Evolutionary conservation across 1,284 basidiomycete species (phyloP).

Genomic region (Rhodofomes roseus): DNA sequence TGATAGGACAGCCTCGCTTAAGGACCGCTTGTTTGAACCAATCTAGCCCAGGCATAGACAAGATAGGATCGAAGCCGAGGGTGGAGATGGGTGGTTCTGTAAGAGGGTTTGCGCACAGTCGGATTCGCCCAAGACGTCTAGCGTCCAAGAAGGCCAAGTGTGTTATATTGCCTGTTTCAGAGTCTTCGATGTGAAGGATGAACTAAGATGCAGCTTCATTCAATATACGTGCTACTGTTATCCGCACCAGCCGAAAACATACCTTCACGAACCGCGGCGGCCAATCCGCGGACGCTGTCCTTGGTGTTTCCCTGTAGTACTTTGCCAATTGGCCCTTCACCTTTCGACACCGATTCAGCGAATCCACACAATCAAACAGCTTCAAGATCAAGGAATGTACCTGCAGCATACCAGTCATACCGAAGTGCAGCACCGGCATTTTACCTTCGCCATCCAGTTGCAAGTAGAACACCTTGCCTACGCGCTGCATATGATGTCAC

Average conservation of each 20-base stretch:
- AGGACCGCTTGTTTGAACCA: conserved; percentile 50
- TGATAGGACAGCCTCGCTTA: conserved; percentile 70
- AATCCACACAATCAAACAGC: not conserved
- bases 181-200: conserved; percentile 49
- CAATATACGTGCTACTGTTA: not conserved
- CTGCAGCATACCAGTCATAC: conserved; percentile 83
- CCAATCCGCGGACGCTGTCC: conserved; percentile 55
- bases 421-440: conserved; percentile 75
- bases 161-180: conserved; percentile 25
- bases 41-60: conserved; percentile 63
- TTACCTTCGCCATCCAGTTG: conserved; percentile 59
- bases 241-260: not conserved
- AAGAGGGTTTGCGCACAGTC: conserved; percentile 57
- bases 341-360: conserved; percentile 29
- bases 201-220: conserved; percentile 41
- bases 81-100: conserved; percentile 65
- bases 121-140: conserved; percentile 70
- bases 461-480: conserved; percentile 80
- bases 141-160: conserved; percentile 67
- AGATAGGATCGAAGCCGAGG: conserved; percentile 77
- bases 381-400: conserved; percentile 28
- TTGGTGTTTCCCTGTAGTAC: conserved; percentile 60
- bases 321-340: conserved; percentile 60
- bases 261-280: conserved; percentile 80
- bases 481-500: not conserved